These are phyloP conservation scores for Leccinum longicurvipes DNA, from an alignment of 768 basidiomycete genomes.

Conservation along the genomic window DNA sequence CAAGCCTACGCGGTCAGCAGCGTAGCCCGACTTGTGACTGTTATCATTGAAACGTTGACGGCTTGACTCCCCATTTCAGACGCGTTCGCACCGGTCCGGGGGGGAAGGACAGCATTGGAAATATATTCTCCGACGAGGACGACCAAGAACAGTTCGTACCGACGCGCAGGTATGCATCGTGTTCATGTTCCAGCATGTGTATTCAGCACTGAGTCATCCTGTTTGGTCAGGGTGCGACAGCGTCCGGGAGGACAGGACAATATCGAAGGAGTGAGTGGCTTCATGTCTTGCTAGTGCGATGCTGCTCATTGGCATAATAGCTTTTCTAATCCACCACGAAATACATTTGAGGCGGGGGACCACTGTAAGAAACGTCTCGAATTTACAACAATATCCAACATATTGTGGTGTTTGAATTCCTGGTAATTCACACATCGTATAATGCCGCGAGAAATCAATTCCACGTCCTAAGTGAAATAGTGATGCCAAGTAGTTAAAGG, in stretches of 20 bases:
- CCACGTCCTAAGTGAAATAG: no score
- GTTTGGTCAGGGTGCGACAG: conserved; percentile 52
- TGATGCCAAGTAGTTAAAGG: no score
- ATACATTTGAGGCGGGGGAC: background rate
- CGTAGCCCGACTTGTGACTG: conserved; percentile 11
- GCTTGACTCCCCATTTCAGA: conserved; percentile 21
- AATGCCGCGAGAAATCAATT: background rate
- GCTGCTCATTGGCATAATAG: conserved; percentile 13
- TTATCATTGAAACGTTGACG: background rate
- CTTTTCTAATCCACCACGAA: conserved; percentile 22
- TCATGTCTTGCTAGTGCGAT: background rate
- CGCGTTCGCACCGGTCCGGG: conserved; percentile 34
- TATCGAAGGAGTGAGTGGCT: conserved; percentile 40
- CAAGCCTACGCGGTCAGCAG: conserved; percentile 51
- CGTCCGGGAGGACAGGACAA: conserved; percentile 65
- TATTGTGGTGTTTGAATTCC: background rate
- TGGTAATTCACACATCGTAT: background rate
- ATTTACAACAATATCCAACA: background rate
- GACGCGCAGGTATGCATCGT: conserved; percentile 53
- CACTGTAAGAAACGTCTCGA: background rate
- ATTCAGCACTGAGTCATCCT: background rate
- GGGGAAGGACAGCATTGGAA: conserved; percentile 25
- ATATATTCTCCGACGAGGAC: conserved; percentile 47
- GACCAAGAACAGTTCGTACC: conserved; percentile 55
- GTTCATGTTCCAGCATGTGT: background rate